A percentile compares a stretch with the other conserved stretches of the same genome.
These are phyloP conservation scores for Penicillium angulare DNA, from an alignment of 495 filamentous ascomycete species.

Conservation along the genomic window DNA sequence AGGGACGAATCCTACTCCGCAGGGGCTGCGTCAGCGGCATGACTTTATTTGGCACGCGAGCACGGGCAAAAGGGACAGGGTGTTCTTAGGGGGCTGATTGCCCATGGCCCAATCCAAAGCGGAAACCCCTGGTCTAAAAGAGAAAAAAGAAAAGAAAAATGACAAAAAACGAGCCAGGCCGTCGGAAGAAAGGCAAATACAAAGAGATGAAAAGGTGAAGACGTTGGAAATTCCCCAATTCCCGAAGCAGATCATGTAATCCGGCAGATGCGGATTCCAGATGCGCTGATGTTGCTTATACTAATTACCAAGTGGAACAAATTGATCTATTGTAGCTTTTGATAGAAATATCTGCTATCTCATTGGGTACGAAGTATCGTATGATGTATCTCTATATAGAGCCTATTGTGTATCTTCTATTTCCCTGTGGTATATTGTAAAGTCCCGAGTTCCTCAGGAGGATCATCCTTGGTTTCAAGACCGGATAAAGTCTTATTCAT, in stretches of 20 bases:
- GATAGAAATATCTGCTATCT: no score
- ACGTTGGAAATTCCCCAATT: not conserved
- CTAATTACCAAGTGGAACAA: not conserved
- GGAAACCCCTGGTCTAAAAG: not conserved
- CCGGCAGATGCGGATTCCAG: slow-evolving; percentile 20
- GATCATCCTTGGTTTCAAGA: no score
- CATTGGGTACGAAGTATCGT: no score
- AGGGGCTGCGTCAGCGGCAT: slow-evolving; percentile 50
- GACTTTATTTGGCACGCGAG: slow-evolving; percentile 28
- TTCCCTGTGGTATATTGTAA: no score
- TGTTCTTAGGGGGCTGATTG: slow-evolving; percentile 15
- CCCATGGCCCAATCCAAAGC: slow-evolving; percentile 2
- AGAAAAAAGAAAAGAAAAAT: not conserved
- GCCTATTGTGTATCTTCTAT: no score
- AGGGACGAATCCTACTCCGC: slow-evolving; percentile 45
- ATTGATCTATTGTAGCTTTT: not conserved
- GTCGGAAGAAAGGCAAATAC: not conserved
- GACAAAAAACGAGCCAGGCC: not conserved
- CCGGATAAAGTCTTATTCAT: no score
- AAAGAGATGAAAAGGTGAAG: not conserved
- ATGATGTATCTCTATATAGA: no score
- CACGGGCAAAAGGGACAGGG: slow-evolving; percentile 19
- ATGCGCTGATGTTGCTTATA: slow-evolving; percentile 18
- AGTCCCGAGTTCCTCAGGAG: no score
- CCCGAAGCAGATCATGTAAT: slow-evolving; percentile 24